Base-by-base conservation (phyloP, 2,329 filamentous ascomycete genomes). In the Ustulina deusta region DNA sequence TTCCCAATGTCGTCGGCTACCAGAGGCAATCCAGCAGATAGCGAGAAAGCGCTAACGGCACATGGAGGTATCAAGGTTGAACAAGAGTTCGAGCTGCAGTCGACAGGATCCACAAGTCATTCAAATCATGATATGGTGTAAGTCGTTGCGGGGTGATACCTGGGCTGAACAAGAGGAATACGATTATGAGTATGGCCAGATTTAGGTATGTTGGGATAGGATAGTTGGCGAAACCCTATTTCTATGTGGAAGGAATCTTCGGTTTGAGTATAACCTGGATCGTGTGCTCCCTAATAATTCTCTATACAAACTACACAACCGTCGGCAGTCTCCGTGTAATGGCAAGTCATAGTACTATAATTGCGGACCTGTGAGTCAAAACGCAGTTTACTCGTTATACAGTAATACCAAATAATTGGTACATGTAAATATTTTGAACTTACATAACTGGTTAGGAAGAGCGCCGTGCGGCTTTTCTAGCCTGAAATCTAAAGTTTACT, bases 71-170 rank as follows among this genome's bases (percentile, higher is more conserved):
- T 66, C 34, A 61, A 57, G 36, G 44, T 66, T 6, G 51, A 66
- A 51, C 57, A 22, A n/a, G 63, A 61, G 25, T 66, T 66, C 44
- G 58, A 66, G 44, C 9, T 66, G n/a, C 40, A 66, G 36, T 61
- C 57, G 15, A 57, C 49, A 52, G 32, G 22, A 22, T 61, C 57
- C 6, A 49, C 40, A 11, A 34, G 34, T 1, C 29, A 51, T 42
- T 57, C 51, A 25, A 46, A 44, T 27, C 6, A 44, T n/a, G 42
- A 51, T 38, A 25, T 57, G 11, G 44, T 57, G 10, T 61, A 29
- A 57, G 32, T 25, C 20, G 6, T 20, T 17, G 13, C 15, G 10
- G 51, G 17, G 10, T 2, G 32, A 57, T 44, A 61, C 20, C 48
- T 51, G 20, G 20, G 22, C 36, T n/a, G 29, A 15, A 56, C 25